Evolutionary conservation across 805 yeast species (phyloP), one percentile per base, ranked within the genome.

Genomic region (Torulaspora maleeae): DNA sequence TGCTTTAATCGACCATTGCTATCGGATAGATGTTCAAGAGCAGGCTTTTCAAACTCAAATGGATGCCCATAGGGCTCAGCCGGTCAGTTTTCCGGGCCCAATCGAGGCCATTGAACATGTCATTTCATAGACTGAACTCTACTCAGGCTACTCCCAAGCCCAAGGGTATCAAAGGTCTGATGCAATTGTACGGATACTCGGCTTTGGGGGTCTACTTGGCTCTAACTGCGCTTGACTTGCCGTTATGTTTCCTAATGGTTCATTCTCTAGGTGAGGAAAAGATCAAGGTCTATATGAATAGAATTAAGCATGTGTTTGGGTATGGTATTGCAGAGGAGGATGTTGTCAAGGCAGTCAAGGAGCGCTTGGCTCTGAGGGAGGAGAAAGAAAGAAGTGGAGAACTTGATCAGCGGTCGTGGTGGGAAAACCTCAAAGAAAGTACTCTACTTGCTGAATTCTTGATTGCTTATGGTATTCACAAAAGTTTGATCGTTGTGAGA

Each of bases 401-500:
- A 24, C 47, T 48, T 11, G 48, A 42, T 7, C 53, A 55, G 32
- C 37, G 36, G 13, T 44, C 54, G 13, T 50, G 47, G 56, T 63
- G 69, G 69, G 52, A 52, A 36, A 42, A 47, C 13, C 36, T 60
- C 34, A 63, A 59, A 42, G 59, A 61, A 24, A 58, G 64, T 6
- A 72, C 82, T 45, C 62, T 88, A 60, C 61, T 86, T 74, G 84
- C 97, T 0, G 97, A 91, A 65, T 79, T 88, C 54, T 81, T 86
- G 10, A 76, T 93, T 42, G 98, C 98, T 0, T 93, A 93, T 63
- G 96, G 96, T 2, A 70, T 93, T 37, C 98, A 93, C 71, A 93
- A 93, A 69, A 78, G 90, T 4, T 73, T 93, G 51, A 77, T 91
- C 19, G 78, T 91, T 49, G 76, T 93, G 34, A 76, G 99, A 51